These are phyloP conservation scores for Pseudognaphalium luteoalbum DNA, from an alignment of 129 eudicot genomes.

Conservation along the genomic window DNA sequence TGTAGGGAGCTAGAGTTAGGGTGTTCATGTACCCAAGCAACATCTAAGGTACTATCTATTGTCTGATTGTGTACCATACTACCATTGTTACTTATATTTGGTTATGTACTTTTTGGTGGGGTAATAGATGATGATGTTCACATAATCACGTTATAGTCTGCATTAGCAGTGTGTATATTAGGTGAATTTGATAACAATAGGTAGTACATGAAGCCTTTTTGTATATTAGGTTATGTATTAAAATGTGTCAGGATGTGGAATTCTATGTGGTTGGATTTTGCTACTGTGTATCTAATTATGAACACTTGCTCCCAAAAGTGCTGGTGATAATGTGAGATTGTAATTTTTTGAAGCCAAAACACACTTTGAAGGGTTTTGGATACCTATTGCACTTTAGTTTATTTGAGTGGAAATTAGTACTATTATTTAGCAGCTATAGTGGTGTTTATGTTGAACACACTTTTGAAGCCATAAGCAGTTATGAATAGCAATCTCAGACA, in stretches of 20 bases:
- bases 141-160: not conserved
- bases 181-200: not conserved
- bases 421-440: too few species aligned
- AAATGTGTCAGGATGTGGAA: too few species aligned
- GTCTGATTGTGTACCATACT: not conserved
- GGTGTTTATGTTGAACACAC: too few species aligned
- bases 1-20: conserved; percentile 74
- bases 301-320: not conserved
- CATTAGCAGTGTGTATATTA: not conserved
- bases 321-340: not conserved
- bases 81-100: not conserved
- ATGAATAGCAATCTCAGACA: too few species aligned
- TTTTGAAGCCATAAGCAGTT: too few species aligned
- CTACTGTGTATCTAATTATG: not conserved
- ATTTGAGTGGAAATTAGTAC: too few species aligned
- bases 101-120: not conserved
- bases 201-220: too few species aligned
- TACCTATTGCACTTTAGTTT: not conserved
- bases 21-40: conserved; percentile 88
- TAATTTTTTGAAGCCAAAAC: not conserved
- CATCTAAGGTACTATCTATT: conserved; percentile 53
- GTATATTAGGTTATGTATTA: too few species aligned
- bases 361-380: not conserved
- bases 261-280: not conserved
- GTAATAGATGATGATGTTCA: not conserved